Evolutionary conservation across 2,329 filamentous ascomycete species (phyloP).

Genomic region (Penicillium sp.): DNA sequence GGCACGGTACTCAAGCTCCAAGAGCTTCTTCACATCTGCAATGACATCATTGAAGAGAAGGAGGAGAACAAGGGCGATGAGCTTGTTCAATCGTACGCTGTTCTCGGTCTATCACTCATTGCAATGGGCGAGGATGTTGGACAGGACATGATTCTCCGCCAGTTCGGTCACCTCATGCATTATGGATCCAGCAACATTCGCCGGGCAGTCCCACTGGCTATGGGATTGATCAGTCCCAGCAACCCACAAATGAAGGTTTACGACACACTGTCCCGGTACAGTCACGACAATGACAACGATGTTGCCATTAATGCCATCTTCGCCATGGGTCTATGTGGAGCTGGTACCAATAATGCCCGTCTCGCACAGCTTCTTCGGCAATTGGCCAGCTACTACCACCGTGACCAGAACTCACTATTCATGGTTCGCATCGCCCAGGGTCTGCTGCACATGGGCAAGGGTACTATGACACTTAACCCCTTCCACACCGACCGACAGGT

Average conservation of each 20-base stretch:
- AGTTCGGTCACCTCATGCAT: conserved; percentile 98
- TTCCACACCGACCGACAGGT: conserved; percentile 99
- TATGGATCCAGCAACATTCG: conserved; percentile 97
- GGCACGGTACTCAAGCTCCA: conserved; percentile 96
- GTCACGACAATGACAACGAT: conserved; percentile 97
- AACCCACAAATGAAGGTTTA: conserved; percentile 99
- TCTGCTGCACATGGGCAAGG: conserved; percentile 98
- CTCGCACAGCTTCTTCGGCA: conserved; percentile 91
- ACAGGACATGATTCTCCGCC: conserved; percentile 96
- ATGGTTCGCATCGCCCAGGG: conserved; percentile 99
- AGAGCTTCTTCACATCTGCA: conserved; percentile 95
- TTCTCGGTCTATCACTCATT: conserved; percentile 88
- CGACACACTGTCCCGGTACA: conserved; percentile 95
- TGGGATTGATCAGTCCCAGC: conserved; percentile 94
- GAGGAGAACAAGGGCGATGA: conserved; percentile 96
- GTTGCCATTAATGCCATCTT: conserved; percentile 99
- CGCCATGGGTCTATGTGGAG: conserved; percentile 94
- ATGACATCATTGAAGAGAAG: conserved; percentile 91
- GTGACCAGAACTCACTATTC: conserved; percentile 92
- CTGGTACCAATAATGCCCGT: conserved; percentile 96
- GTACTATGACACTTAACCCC: conserved; percentile 91
- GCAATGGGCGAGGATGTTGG: conserved; percentile 98
- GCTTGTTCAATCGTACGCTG: conserved; percentile 91
- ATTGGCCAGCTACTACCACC: conserved; percentile 95
- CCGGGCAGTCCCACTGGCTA: conserved; percentile 89